These are phyloP conservation scores for Waitea zeae DNA, from an alignment of 1,284 basidiomycete genomes.

Conservation along the genomic window DNA sequence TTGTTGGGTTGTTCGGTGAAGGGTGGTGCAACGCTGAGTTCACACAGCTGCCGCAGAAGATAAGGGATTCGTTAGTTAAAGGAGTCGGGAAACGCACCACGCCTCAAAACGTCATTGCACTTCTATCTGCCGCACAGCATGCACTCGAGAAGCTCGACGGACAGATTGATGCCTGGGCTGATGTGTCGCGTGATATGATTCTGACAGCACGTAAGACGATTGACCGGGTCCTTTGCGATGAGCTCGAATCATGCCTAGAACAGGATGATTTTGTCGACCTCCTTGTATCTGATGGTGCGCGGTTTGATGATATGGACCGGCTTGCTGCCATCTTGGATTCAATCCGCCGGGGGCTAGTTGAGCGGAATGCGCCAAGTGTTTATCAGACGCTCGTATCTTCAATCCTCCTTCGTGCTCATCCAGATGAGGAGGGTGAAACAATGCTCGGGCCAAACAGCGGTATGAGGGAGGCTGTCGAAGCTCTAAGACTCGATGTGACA, in stretches of 20 bases:
- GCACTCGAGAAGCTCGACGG: slow-evolving; percentile 36
- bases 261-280: slow-evolving; percentile 55
- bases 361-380: slow-evolving; percentile 41
- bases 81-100: slow-evolving; percentile 54
- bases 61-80: slow-evolving; percentile 50
- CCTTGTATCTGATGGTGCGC: slow-evolving; percentile 46
- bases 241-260: slow-evolving; percentile 47
- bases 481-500: slow-evolving; percentile 50
- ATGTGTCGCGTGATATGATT: slow-evolving; percentile 47
- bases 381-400: slow-evolving; percentile 72
- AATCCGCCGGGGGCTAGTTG: slow-evolving; percentile 37
- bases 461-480: slow-evolving; percentile 53
- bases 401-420: slow-evolving; percentile 53
- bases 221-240: slow-evolving; percentile 40
- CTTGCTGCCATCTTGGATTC: slow-evolving; percentile 57
- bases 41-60: slow-evolving; percentile 44
- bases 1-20: slow-evolving; percentile 71
- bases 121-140: slow-evolving; percentile 50
- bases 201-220: slow-evolving; percentile 35
- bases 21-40: slow-evolving; percentile 77
- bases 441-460: slow-evolving; percentile 49
- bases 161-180: slow-evolving; percentile 51
- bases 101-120: slow-evolving; percentile 42
- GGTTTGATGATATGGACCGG: slow-evolving; percentile 60
- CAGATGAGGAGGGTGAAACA: slow-evolving; percentile 35